phyloP scores from a whole-genome alignment of 1,139 yeast species.

The Zygosaccharomyces sapae region DNA sequence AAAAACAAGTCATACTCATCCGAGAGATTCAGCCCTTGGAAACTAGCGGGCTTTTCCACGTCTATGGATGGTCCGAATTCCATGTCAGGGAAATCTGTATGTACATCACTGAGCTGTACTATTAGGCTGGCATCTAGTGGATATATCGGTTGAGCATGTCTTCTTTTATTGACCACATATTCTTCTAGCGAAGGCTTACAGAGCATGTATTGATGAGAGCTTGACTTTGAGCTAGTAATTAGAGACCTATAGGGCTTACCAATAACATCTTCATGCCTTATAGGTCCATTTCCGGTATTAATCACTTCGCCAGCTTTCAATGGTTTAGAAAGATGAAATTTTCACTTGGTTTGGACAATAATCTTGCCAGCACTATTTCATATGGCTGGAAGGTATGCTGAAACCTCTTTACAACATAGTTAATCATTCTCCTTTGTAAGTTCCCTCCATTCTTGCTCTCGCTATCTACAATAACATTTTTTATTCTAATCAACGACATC shows the following conservation, averaged over 20 bases:
- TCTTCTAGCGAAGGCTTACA: constrained; percentile 44
- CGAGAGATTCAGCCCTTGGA: constrained; percentile 7
- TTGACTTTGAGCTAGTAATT: constrained; percentile 23
- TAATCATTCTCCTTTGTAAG: background rate
- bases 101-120: constrained; percentile 44
- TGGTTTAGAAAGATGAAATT: constrained; percentile 28
- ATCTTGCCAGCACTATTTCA: constrained; percentile 12
- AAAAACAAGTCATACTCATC: constrained; percentile 11
- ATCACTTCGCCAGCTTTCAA: constrained; percentile 19
- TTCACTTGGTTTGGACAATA: constrained; percentile 18
- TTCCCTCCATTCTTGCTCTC: no score
- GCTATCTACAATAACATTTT: no score
- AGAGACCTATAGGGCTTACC: constrained; percentile 31
- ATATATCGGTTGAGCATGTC: constrained; percentile 49
- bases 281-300: constrained; percentile 30
- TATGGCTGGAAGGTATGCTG: constrained; percentile 10
- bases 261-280: constrained; percentile 39
- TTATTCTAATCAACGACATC: background rate
- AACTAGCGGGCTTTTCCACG: constrained; percentile 4
- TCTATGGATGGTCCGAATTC: constrained; percentile 17
- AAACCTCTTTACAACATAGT: constrained; percentile 1
- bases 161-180: constrained; percentile 38
- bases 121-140: constrained; percentile 46
- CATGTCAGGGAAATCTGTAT: constrained; percentile 40
- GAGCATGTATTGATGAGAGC: constrained; percentile 31